Evolutionary conservation across 176 grass and related monocot species (phyloP), one percentile per base, ranked within the genome.

Genomic region (Cocos nucifera): DNA sequence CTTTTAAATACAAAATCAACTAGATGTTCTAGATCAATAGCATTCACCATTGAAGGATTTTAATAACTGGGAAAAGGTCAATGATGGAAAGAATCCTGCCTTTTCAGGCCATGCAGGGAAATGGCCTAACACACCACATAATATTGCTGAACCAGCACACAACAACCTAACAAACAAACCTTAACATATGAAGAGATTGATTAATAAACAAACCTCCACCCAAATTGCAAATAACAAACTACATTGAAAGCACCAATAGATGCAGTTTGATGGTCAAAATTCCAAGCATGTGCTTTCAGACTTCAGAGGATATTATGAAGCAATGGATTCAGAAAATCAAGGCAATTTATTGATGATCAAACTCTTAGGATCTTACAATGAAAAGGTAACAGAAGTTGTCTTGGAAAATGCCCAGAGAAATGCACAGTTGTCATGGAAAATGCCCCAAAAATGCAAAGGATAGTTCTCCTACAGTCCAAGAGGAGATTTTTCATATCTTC

Each of bases 401-500:
- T 29, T 27, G 4, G 26, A 27, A 27, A 27, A 27, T 27, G 26
- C 26, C 4, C 26, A 4, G 3, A 27, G 3, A 27, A 27, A 27
- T 27, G 26, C 26, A 27, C 26, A 27, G 26, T 27, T 27, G 26
- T 4, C 26, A 27, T 58, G 12, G 56, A 56, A 4, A 80, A 74
- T 62, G 77, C 62, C 68, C 68, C 68, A 17, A 15, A 62, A 35
- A 35, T 35, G 0, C 0, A 27, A 69, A 67, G 12, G 74, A 80
- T 49, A 69, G 16, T 4, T 74, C 61, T 10, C 69, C 30, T 16
- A 30, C 32, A 2, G 73, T 68, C 54, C 49, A 73, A 28, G 53
- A 79, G 23, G 76, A 79, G 19, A 73, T 79, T n/a, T 19, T 60
- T 15, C 26, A 62, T 72, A 56, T 68, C 61, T 21, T 58, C 50